A percentile compares a stretch with the other conserved stretches of the same genome.
Conservation (phyloP, 441 rosid species). For the Gossypium gossypioides region DNA sequence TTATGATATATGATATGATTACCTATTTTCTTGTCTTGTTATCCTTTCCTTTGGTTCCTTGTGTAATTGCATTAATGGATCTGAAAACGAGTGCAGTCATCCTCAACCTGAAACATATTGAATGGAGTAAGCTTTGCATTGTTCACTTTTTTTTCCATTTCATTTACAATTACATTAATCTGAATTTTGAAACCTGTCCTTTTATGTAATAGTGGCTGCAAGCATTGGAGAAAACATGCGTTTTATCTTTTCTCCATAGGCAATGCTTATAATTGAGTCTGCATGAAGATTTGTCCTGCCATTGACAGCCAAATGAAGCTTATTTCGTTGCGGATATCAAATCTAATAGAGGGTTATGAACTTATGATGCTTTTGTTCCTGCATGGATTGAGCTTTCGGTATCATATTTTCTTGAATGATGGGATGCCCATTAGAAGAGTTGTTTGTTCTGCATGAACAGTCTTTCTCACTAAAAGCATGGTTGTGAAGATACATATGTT, state of each 20-base stretch:
- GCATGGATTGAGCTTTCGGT: not conserved
- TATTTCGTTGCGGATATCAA: not conserved
- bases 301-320: not conserved
- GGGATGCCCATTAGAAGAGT: not conserved
- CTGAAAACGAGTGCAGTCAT: not conserved
- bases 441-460: not conserved
- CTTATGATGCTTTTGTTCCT: not conserved
- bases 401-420: not conserved
- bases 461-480: not conserved
- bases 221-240: not conserved
- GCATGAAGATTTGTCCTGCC: not conserved
- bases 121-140: not conserved
- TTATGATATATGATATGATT: not conserved
- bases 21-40: constrained; percentile 7
- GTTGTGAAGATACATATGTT: not conserved
- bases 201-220: not conserved
- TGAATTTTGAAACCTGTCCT: not conserved
- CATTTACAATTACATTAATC: not conserved
- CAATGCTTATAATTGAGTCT: not conserved
- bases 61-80: not conserved
- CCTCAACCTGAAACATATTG: not conserved
- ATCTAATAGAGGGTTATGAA: not conserved
- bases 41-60: not conserved
- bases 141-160: not conserved
- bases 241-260: not conserved